Evolutionary conservation across 805 yeast species (phyloP).

Genomic region (Nakazawaea peltata): DNA sequence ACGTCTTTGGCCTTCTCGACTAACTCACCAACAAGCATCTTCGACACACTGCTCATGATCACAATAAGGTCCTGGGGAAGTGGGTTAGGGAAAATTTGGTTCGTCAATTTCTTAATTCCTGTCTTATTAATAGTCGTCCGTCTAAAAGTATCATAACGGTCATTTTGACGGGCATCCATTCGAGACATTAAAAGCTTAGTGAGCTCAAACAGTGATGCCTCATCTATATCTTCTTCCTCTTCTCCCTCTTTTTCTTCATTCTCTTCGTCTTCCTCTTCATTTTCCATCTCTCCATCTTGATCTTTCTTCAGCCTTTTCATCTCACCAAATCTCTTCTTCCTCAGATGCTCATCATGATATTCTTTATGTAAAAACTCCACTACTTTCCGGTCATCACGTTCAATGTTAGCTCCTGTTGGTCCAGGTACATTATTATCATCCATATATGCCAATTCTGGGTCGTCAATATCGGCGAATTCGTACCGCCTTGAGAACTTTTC

Average conservation of each 20-base stretch:
- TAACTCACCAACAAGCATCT: conserved; percentile 84
- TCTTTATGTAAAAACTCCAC: conserved; percentile 7
- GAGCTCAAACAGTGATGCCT: conserved; percentile 44
- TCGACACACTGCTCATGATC: conserved; percentile 78
- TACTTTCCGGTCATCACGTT: conserved; percentile 3
- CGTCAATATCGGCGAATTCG: conserved; percentile 6
- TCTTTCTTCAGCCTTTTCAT: not conserved
- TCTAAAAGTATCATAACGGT: conserved; percentile 78
- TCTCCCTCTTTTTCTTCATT: conserved; percentile 10
- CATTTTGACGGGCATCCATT: conserved; percentile 77
- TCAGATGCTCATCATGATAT: conserved; percentile 4
- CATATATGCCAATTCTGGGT: conserved; percentile 5
- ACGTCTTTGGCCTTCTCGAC: conserved; percentile 74
- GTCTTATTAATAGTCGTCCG: conserved; percentile 67
- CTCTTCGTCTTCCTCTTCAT: conserved; percentile 15
- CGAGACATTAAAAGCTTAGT: conserved; percentile 58
- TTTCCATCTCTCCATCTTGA: conserved; percentile 1
- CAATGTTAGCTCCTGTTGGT: too few species aligned
- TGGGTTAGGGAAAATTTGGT: conserved; percentile 70
- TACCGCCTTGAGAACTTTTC: too few species aligned
- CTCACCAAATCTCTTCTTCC: not conserved
- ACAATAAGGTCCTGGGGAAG: conserved; percentile 75
- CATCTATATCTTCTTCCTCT: conserved; percentile 20
- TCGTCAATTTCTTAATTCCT: conserved; percentile 75
- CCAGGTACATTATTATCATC: conserved; percentile 9